Base-by-base conservation (phyloP, 164 flowering plant genomes). In the Hamamelis virginiana region DNA sequence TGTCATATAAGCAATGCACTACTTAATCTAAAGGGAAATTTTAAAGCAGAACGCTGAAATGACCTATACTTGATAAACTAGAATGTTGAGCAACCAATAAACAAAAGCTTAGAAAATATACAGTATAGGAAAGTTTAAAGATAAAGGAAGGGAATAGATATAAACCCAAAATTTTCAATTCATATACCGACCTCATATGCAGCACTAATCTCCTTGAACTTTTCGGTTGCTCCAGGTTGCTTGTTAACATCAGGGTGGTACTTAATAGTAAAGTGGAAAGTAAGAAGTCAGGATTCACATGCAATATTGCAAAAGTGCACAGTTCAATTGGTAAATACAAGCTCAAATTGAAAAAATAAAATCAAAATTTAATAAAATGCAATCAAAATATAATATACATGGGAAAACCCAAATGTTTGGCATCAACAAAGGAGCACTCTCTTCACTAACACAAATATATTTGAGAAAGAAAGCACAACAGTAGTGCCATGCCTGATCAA, bases 201-300 rank as follows among this genome's bases (percentile, higher is more conserved):
- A 69, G 90, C 78, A 75, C 96, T 91, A 48, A 95, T 95, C 83
- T 95, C 98, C 82, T 92, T 94, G 68, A 94, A 94, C 72, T 92
- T 94, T 56, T 94, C 98, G 21, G 97, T 89, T 62, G 98, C 98
- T 69, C 94, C 97, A 67, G 98, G 97, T 78, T 92, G 85, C 82
- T 94, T 94, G 81, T 94, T 94, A 67, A 92, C 97, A 83, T 94
- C 98, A 64, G 98, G 98, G 55, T 94, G 98, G 68, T 89, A 94
- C 98, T 94, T 69, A 27, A 71, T 43, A 55, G 9, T 0, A 22
- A 56, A 50, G 58, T 1, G 48, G 33, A 11, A 57, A 58, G 21
- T 41, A 10, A 27, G 12, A 59, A 23, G 38, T 66, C 44, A 79
- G 66, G 38, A 44, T 38, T 4, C 28, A 0, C 28, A 62, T 51